Conservation (phyloP, 176 grass and related monocot species). For the Bromus sterilis region DNA sequence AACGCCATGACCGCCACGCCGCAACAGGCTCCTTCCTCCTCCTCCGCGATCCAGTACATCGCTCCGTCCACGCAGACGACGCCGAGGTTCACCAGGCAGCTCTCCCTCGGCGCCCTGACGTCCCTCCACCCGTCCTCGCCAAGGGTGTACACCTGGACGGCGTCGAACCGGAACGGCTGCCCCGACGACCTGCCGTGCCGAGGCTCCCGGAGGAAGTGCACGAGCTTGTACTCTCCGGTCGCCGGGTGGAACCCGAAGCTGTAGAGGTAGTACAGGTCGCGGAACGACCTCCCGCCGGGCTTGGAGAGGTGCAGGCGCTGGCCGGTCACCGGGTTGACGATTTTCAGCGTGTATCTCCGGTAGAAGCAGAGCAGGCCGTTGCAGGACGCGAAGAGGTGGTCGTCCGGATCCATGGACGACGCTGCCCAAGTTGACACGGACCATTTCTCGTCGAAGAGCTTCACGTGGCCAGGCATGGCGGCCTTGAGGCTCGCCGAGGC, state of each 20-base stretch:
- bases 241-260: conserved; percentile 30
- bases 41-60: conserved; percentile 29
- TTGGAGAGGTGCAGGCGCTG: conserved; percentile 21
- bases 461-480: not conserved
- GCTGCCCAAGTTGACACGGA: conserved; percentile 1
- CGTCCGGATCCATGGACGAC: not conserved
- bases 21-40: conserved; percentile 4
- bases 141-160: conserved; percentile 27
- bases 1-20: conserved; percentile 6
- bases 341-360: conserved; percentile 17
- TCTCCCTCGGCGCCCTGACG: not conserved
- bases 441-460: conserved; percentile 17
- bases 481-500: not conserved
- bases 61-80: conserved; percentile 16
- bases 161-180: conserved; percentile 23
- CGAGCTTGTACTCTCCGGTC: conserved; percentile 26
- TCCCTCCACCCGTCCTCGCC: conserved; percentile 17
- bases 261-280: conserved; percentile 21
- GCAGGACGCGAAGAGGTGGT: conserved; percentile 31
- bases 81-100: conserved; percentile 34
- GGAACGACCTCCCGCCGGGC: not conserved
- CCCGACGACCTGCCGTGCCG: conserved; percentile 5
- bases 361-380: conserved; percentile 42
- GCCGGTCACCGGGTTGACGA: conserved; percentile 25
- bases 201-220: conserved; percentile 29